phyloP scores from a whole-genome alignment of 768 basidiomycete genomes.

The Gelatoporia subvermispora region DNA sequence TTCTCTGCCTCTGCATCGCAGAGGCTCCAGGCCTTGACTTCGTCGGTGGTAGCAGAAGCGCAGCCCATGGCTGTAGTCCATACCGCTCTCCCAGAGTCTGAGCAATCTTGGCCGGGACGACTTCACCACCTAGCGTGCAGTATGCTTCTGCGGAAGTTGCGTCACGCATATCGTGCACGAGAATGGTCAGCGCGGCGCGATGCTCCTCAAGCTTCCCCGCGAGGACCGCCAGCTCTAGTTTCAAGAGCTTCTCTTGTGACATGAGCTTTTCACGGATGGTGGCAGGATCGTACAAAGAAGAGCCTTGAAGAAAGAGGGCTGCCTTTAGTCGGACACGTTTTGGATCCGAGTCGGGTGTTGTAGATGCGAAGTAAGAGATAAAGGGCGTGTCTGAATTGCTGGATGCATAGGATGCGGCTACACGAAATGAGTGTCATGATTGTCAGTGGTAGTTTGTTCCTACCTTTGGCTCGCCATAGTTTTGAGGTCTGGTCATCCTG shows the following conservation, averaged over 20 bases:
- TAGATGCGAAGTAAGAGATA: conserved; percentile 74
- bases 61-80: conserved; percentile 51
- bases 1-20: conserved; percentile 24
- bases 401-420: conserved; percentile 26
- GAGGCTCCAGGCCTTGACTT: conserved; percentile 20
- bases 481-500: conserved; percentile 48
- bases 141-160: conserved; percentile 78
- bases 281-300: conserved; percentile 58
- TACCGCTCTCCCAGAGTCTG: conserved; percentile 44
- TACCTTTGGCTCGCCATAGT: conserved; percentile 73
- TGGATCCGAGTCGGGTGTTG: conserved; percentile 72
- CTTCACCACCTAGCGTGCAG: conserved; percentile 73
- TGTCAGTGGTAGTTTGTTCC: neutral
- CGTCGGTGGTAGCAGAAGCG: conserved; percentile 33
- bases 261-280: conserved; percentile 39
- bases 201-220: conserved; percentile 69
- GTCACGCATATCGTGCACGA: conserved; percentile 71
- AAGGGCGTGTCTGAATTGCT: conserved; percentile 38
- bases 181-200: conserved; percentile 54
- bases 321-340: conserved; percentile 72
- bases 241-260: conserved; percentile 48
- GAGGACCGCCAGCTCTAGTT: conserved; percentile 72
- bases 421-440: neutral
- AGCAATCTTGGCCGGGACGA: conserved; percentile 59
- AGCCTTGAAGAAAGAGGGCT: conserved; percentile 77